Conservation (phyloP, 805 yeast genomes). For the Cyberlindnera amylophila region DNA sequence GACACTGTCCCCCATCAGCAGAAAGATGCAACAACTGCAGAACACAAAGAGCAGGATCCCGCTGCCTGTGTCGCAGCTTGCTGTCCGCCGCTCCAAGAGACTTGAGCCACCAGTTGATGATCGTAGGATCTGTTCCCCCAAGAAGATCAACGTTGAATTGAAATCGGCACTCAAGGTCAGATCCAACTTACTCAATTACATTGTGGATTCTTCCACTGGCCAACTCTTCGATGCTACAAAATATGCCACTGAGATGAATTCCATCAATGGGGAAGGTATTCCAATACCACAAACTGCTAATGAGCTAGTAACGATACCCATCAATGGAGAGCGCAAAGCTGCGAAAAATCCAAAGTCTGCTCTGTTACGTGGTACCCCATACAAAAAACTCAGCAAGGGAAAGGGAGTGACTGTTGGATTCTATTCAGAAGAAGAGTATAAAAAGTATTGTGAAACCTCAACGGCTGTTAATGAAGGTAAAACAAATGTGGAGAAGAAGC, state of each 20-base stretch:
- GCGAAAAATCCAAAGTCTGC: constrained; percentile 18
- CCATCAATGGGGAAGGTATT: constrained; percentile 58
- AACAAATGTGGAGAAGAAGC: background rate
- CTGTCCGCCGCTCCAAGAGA: constrained; percentile 24
- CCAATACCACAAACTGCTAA: constrained; percentile 55
- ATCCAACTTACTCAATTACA: constrained; percentile 32
- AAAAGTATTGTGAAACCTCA: constrained; percentile 9
- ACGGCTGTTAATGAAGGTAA: background rate
- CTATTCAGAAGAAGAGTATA: constrained; percentile 21
- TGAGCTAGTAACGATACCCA: constrained; percentile 58
- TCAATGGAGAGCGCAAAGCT: constrained; percentile 15
- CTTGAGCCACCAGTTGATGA: constrained; percentile 9
- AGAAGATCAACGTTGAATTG: constrained; percentile 9
- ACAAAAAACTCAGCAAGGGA: background rate
- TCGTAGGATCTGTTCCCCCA: constrained; percentile 18
- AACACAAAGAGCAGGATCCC: constrained; percentile 22
- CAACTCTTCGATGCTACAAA: constrained; percentile 58
- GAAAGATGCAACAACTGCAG: constrained; percentile 8
- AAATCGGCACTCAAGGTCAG: constrained; percentile 17
- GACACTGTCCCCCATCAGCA: constrained; percentile 13
- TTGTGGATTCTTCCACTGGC: constrained; percentile 63
- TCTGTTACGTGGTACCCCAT: constrained; percentile 17
- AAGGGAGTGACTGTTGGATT: constrained; percentile 19
- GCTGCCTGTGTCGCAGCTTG: constrained; percentile 12
- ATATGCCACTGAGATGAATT: constrained; percentile 65